Conservation (phyloP, 345 rosid species). For the Brassica juncea region DNA sequence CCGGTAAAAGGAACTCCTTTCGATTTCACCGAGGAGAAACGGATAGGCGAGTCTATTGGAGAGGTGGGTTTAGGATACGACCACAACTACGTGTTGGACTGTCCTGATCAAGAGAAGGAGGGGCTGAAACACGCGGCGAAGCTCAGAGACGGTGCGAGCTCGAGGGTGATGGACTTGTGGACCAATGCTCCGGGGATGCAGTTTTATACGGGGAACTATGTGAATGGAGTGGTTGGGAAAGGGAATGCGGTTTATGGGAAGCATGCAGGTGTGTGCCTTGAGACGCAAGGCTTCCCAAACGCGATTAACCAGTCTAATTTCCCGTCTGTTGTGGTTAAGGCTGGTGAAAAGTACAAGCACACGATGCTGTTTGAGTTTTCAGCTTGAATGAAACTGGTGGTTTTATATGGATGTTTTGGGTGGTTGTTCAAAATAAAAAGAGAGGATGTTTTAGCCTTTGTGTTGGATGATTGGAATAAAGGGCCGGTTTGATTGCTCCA, state of each 20-base stretch:
- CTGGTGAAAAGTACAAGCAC: conserved; percentile 77
- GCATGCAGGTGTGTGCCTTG: conserved; percentile 87
- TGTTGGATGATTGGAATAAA: conserved; percentile 16
- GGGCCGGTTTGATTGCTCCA: neutral
- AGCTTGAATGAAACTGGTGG: conserved; percentile 43
- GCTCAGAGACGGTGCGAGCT: conserved; percentile 61
- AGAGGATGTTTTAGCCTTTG: too few relatives aligned
- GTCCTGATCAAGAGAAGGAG: conserved; percentile 59
- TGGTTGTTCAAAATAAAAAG: too few relatives aligned
- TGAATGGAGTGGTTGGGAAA: conserved; percentile 76
- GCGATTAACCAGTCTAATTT: conserved; percentile 81
- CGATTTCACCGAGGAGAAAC: conserved; percentile 78
- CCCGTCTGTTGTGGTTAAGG: conserved; percentile 72
- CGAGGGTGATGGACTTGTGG: conserved; percentile 85
- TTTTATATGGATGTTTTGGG: conserved; percentile 1
- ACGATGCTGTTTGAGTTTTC: conserved; percentile 84
- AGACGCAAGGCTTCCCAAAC: conserved; percentile 89
- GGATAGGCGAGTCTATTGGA: conserved; percentile 58
- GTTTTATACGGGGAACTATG: conserved; percentile 84
- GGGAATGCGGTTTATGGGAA: conserved; percentile 77
- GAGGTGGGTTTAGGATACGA: conserved; percentile 91
- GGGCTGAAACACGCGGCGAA: conserved; percentile 76
- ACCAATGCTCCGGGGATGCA: conserved; percentile 86
- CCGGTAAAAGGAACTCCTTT: conserved; percentile 80
- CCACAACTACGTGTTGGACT: conserved; percentile 79